phyloP scores from a whole-genome alignment of 495 filamentous ascomycete species.

The Xylaria bambusicola region DNA sequence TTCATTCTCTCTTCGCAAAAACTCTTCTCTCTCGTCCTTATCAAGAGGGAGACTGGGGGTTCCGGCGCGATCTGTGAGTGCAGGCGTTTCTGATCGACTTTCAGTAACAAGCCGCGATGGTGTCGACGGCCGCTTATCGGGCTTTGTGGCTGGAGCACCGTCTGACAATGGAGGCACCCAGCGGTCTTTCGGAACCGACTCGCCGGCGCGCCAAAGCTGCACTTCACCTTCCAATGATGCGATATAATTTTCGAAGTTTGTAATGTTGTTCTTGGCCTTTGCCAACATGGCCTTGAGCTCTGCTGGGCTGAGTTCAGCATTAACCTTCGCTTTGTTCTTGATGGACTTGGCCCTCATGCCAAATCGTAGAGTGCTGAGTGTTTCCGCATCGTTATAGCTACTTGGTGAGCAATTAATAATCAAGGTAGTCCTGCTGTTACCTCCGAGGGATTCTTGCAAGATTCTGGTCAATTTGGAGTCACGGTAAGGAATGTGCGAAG shows the following conservation, averaged over 20 bases:
- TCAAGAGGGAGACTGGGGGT: slow-evolving; percentile 87
- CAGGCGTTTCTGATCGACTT: slow-evolving; percentile 73
- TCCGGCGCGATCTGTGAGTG: slow-evolving; percentile 69
- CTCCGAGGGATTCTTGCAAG: slow-evolving; percentile 91
- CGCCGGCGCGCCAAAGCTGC: slow-evolving; percentile 81
- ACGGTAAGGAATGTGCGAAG: slow-evolving; percentile 93
- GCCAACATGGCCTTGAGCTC: slow-evolving; percentile 90
- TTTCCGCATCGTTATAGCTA: slow-evolving; percentile 97
- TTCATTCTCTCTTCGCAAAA: slow-evolving; percentile 92
- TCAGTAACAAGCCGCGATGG: slow-evolving; percentile 81
- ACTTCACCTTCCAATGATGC: slow-evolving; percentile 83
- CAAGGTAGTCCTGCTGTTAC: slow-evolving; percentile 94
- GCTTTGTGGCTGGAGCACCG: slow-evolving; percentile 55
- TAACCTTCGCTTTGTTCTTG: slow-evolving; percentile 99
- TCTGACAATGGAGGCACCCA: slow-evolving; percentile 61
- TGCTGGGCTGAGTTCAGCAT: slow-evolving; percentile 91
- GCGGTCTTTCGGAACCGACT: slow-evolving; percentile 83
- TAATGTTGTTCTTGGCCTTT: slow-evolving; percentile 88
- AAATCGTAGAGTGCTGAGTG: slow-evolving; percentile 88
- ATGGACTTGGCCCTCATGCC: slow-evolving; percentile 97
- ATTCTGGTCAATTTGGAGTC: slow-evolving; percentile 98
- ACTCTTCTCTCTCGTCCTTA: slow-evolving; percentile 96
- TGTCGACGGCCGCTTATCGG: slow-evolving; percentile 71
- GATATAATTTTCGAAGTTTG: slow-evolving; percentile 84
- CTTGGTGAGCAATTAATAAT: slow-evolving; percentile 99